Base-by-base conservation (phyloP, 768 basidiomycete genomes). In the Cubamyces sp. region DNA sequence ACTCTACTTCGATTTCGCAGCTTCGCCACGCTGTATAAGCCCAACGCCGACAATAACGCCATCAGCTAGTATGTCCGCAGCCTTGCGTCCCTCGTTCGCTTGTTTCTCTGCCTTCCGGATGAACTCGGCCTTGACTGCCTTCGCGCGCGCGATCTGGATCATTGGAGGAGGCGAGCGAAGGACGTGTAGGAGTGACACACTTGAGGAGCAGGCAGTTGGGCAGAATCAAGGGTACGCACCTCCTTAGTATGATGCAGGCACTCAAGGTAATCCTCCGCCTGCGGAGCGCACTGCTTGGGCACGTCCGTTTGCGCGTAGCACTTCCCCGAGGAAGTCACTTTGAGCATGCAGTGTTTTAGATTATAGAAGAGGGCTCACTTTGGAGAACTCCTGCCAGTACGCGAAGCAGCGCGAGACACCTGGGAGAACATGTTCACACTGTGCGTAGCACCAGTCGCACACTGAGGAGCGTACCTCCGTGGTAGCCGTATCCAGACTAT, bases 341-440 rank as follows among this genome's bases (percentile, higher is more conserved):
- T 23, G 16, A 41, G 34, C 41, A 66, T 57, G 50, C 23, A 42
- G 30, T 21, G 9, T 25, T 16, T 25, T 2, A 49, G 48, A 18
- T 19, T 18, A 40, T 12, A 12, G 25, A 54, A 19, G 1, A 18
- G 19, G 11, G 48, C 61, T 56, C 56, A 88, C 90, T 71, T 87
- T 90, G 67, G 86, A 81, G 77, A 92, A 91, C 74, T 95, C 92
- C 71, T 95, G 94, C 94, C 94, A 96, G 77, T 89, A 92, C 14
- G 85, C 81, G 75, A 95, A 95, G 76, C 95, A 97, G 70, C 92
- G 84, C 64, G 91, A 86, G 66, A 86, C 86, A 68, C 92, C 93
- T 94, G 64, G 60, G 61, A 59, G 54, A 39, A 12, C 28, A n/a
- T n/a, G 45, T 64, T 60, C 57, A 59, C 28, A 50, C 49, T 25